A percentile compares a stretch with the other conserved stretches of the same genome.
phyloP scores from a whole-genome alignment of 176 grass and related monocot species.

The Musa itinerans region DNA sequence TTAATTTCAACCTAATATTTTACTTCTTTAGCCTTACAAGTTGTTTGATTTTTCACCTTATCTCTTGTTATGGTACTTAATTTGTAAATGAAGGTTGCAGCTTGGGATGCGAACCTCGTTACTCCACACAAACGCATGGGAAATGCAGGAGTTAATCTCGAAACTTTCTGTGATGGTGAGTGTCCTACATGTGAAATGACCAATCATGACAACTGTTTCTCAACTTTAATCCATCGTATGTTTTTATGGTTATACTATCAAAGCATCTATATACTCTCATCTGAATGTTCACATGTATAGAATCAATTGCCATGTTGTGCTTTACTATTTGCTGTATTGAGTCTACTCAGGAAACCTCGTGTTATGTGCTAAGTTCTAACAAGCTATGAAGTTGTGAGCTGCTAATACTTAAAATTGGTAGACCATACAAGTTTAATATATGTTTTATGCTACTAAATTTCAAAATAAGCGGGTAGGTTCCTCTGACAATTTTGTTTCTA shows the following conservation, averaged over 20 bases:
- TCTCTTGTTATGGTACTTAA: not conserved
- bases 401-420: too few relatives aligned
- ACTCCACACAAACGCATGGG: constrained; percentile 96
- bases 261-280: not conserved
- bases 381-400: too few relatives aligned
- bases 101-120: constrained; percentile 94
- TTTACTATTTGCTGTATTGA: too few relatives aligned
- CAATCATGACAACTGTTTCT: not conserved
- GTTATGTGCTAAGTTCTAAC: too few relatives aligned
- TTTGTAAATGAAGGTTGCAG: constrained; percentile 50
- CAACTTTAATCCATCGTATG: not conserved
- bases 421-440: too few relatives aligned
- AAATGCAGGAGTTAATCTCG: constrained; percentile 54
- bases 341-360: too few relatives aligned
- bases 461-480: not conserved
- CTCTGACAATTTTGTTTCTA: too few relatives aligned
- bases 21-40: not conserved
- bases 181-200: constrained; percentile 9
- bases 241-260: not conserved
- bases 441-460: not conserved
- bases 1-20: not conserved
- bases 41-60: not conserved
- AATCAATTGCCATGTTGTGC: not conserved
- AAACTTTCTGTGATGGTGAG: constrained; percentile 85
- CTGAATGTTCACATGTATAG: not conserved